Percentiles rank a stretch among this genome's conserved stretches.
Conservation (phyloP, 768 basidiomycete species). For the Lactifluus echinatus region DNA sequence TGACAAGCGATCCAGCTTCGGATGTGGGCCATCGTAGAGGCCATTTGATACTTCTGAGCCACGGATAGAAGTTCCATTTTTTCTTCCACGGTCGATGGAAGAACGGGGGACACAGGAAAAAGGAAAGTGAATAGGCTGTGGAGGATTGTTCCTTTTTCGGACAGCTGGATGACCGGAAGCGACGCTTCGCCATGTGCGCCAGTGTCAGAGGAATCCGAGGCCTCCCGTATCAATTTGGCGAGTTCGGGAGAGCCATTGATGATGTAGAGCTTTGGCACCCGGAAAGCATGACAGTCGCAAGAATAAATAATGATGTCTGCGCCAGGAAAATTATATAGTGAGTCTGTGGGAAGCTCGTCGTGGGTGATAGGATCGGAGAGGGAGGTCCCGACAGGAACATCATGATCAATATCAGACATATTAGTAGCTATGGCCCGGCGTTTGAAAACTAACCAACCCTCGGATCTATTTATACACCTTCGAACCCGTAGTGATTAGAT, state of each 20-base stretch:
- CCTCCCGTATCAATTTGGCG: slow-evolving; percentile 18
- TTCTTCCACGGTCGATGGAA: not conserved
- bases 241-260: slow-evolving; percentile 36
- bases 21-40: not conserved
- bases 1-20: not conserved
- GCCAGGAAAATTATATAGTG: slow-evolving; percentile 23
- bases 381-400: too few relatives aligned
- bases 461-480: too few relatives aligned
- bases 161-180: too few relatives aligned
- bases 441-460: too few relatives aligned
- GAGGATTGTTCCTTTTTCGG: slow-evolving; percentile 37
- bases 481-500: too few relatives aligned
- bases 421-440: too few relatives aligned
- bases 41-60: slow-evolving; percentile 9
- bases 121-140: slow-evolving; percentile 39
- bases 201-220: too few relatives aligned
- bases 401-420: too few relatives aligned
- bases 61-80: not conserved
- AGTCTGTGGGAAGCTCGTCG: too few relatives aligned
- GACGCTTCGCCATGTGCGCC: too few relatives aligned
- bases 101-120: not conserved
- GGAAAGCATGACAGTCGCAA: slow-evolving; percentile 35
- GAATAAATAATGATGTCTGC: slow-evolving; percentile 38
- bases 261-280: slow-evolving; percentile 36
- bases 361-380: too few relatives aligned